Conservation (phyloP, 139 green algal species). For the Chlamydomonas sphaeroides region DNA sequence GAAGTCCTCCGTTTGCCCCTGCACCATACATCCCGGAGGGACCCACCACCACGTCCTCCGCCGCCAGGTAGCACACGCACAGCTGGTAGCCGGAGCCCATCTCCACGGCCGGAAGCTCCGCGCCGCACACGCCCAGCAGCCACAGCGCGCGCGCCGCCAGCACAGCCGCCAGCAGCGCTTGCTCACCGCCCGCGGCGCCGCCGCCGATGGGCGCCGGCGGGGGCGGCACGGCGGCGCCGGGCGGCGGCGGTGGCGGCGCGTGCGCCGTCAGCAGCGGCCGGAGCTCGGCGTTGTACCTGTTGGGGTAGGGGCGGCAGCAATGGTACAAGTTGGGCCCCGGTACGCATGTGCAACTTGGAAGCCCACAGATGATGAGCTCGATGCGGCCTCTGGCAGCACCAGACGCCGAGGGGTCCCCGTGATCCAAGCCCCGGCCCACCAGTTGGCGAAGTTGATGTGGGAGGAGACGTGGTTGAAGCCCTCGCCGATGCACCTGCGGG, state of each 20-base stretch:
- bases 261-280: slow-evolving; percentile 52
- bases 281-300: slow-evolving; percentile 71
- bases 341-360: too few relatives aligned
- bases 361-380: too few relatives aligned
- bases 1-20: too few relatives aligned
- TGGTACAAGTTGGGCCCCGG: neutral
- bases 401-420: too few relatives aligned
- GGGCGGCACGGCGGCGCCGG: slow-evolving; percentile 34
- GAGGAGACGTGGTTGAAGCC: slow-evolving; percentile 74
- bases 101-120: slow-evolving; percentile 58
- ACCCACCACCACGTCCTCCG: slow-evolving; percentile 72
- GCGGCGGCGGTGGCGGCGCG: slow-evolving; percentile 33
- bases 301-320: neutral
- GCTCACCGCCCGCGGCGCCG: neutral
- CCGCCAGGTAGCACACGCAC: slow-evolving; percentile 58
- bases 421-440: too few relatives aligned
- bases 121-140: slow-evolving; percentile 80
- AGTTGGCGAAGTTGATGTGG: slow-evolving; percentile 71
- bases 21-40: too few relatives aligned
- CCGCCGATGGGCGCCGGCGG: slow-evolving; percentile 4
- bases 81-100: slow-evolving; percentile 68
- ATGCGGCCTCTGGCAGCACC: too few relatives aligned
- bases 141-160: slow-evolving; percentile 77
- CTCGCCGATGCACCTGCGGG: slow-evolving; percentile 71
- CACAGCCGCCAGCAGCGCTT: slow-evolving; percentile 37